phyloP scores from a whole-genome alignment of 2,329 filamentous ascomycete species.

The Bimuria novae-zelandiae region DNA sequence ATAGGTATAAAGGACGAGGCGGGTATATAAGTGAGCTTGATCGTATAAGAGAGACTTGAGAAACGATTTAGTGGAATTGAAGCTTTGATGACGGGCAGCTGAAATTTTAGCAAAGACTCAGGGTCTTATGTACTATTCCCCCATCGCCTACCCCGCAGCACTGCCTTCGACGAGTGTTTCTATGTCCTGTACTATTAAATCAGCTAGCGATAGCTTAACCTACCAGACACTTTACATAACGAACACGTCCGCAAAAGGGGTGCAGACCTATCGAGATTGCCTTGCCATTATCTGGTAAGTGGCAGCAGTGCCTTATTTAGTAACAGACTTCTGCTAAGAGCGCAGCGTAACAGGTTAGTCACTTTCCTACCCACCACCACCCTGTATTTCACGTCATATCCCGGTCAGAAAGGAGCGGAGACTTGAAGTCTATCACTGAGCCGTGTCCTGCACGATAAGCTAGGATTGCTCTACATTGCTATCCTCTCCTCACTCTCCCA shows the following conservation, averaged over 20 bases:
- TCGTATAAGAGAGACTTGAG: neutral
- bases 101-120: neutral
- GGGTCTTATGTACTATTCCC: neutral
- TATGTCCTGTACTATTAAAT: neutral
- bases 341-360: neutral
- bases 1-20: neutral
- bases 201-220: neutral
- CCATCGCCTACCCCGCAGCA: neutral
- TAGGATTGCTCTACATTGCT: neutral
- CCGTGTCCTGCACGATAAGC: neutral
- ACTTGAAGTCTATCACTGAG: neutral
- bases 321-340: neutral
- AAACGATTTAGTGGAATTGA: neutral
- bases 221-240: neutral
- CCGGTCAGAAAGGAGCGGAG: neutral
- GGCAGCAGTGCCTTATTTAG: neutral
- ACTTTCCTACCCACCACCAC: neutral
- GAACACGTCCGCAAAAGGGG: neutral
- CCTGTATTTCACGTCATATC: no score
- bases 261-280: neutral
- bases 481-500: neutral
- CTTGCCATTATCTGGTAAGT: neutral
- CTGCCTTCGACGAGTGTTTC: neutral
- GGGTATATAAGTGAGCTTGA: neutral
- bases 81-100: neutral